phyloP scores from a whole-genome alignment of 768 basidiomycete species.

The Lactarius psammicola region DNA sequence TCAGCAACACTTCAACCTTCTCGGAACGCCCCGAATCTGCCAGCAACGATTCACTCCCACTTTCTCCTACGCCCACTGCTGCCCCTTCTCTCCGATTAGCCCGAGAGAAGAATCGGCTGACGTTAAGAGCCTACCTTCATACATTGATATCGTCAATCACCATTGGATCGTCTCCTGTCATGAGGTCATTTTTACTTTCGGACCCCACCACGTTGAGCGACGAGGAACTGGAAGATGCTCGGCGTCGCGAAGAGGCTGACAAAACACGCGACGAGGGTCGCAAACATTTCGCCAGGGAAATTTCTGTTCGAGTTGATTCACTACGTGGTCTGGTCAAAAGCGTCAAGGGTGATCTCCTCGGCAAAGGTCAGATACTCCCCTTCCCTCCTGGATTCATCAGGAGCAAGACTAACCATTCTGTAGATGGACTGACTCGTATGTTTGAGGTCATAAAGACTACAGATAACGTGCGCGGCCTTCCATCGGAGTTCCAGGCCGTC shows the following conservation, averaged over 20 bases:
- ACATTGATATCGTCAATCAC: conserved; percentile 64
- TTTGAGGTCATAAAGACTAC: conserved; percentile 86
- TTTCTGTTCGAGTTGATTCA: conserved; percentile 80
- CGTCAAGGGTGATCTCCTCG: conserved; percentile 93
- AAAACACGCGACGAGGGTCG: conserved; percentile 81
- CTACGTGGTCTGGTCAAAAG: conserved; percentile 79
- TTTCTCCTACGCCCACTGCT: conserved; percentile 18
- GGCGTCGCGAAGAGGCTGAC: conserved; percentile 85
- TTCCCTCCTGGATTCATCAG: neutral
- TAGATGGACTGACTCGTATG: conserved; percentile 85
- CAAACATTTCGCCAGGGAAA: conserved; percentile 81
- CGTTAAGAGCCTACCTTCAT: conserved; percentile 90
- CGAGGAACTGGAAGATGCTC: conserved; percentile 78
- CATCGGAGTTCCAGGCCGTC: conserved; percentile 82
- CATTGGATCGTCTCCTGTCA: conserved; percentile 82
- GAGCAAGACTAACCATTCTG: conserved; percentile 11
- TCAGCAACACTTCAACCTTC: conserved; percentile 25
- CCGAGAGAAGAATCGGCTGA: conserved; percentile 93
- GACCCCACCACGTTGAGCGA: conserved; percentile 64
- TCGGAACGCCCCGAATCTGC: conserved; percentile 19
- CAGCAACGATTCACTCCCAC: conserved; percentile 32
- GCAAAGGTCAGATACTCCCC: conserved; percentile 51
- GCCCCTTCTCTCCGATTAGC: conserved; percentile 49
- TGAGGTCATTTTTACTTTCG: conserved; percentile 81
- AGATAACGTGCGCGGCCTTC: conserved; percentile 71